phyloP scores from a whole-genome alignment of 1,284 basidiomycete genomes.

The Hemileia vastatrix region DNA sequence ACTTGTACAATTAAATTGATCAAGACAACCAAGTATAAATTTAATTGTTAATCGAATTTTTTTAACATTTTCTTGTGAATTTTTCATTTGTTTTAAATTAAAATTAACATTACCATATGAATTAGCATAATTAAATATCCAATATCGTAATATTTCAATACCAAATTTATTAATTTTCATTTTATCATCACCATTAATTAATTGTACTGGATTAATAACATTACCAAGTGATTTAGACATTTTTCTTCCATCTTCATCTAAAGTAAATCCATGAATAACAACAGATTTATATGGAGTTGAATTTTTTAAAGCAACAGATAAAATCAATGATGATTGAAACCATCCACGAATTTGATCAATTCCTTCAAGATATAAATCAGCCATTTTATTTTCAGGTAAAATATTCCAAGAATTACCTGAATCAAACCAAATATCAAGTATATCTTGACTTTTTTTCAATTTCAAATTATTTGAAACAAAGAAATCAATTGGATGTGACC shows the following conservation, averaged over 20 bases:
- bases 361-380: slow-evolving; percentile 87
- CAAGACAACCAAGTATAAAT: too few relatives aligned
- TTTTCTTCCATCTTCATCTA: slow-evolving; percentile 81
- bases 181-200: slow-evolving; percentile 75
- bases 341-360: slow-evolving; percentile 96
- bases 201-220: slow-evolving; percentile 68
- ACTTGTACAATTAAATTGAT: too few relatives aligned
- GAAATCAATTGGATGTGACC: slow-evolving; percentile 70
- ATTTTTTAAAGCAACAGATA: slow-evolving; percentile 61
- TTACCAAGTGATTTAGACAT: slow-evolving; percentile 99
- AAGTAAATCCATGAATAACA: slow-evolving; percentile 90
- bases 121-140: too few relatives aligned
- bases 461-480: slow-evolving; percentile 65
- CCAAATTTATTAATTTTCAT: neutral
- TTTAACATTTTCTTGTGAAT: too few relatives aligned
- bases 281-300: slow-evolving; percentile 75
- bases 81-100: too few relatives aligned
- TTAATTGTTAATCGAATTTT: too few relatives aligned
- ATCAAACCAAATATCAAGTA: slow-evolving; percentile 99
- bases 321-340: slow-evolving; percentile 93
- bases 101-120: too few relatives aligned
- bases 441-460: slow-evolving; percentile 86
- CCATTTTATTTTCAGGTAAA: too few relatives aligned
- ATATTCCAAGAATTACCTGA: slow-evolving; percentile 89
- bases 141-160: neutral